These are phyloP conservation scores for Xanthoconium stramineum DNA, from an alignment of 768 basidiomycete species.

Conservation along the genomic window DNA sequence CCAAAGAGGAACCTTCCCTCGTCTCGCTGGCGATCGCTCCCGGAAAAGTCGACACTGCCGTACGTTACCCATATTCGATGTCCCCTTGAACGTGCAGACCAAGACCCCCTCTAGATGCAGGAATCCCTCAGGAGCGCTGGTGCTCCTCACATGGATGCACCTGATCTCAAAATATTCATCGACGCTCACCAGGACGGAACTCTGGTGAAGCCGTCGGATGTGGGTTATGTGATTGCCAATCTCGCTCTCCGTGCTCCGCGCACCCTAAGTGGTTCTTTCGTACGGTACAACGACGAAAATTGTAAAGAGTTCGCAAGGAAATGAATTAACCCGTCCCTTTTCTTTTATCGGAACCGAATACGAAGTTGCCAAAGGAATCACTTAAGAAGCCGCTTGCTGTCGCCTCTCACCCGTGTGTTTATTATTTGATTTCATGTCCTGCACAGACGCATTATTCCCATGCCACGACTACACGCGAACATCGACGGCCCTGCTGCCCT, in stretches of 20 bases:
- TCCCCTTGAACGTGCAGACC: background rate
- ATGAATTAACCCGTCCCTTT: conserved; percentile 10
- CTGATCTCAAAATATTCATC: conserved; percentile 57
- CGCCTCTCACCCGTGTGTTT: background rate
- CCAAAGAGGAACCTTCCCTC: conserved; percentile 77
- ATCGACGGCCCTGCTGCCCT: background rate
- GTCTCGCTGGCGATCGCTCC: conserved; percentile 78
- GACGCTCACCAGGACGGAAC: conserved; percentile 58
- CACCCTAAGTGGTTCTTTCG: conserved; percentile 68
- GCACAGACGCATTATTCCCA: conserved; percentile 2
- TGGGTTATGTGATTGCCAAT: conserved; percentile 76
- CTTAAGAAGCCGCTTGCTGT: conserved; percentile 6
- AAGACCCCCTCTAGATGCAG: conserved; percentile 62
- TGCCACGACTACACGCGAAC: conserved; percentile 12
- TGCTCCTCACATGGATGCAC: conserved; percentile 47
- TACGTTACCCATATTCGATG: conserved; percentile 34
- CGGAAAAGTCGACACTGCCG: conserved; percentile 82
- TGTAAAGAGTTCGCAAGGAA: conserved; percentile 52
- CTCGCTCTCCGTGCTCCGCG: conserved; percentile 64
- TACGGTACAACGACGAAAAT: conserved; percentile 75
- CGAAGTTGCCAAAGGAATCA: conserved; percentile 18
- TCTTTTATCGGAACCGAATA: conserved; percentile 14
- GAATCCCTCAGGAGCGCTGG: conserved; percentile 48
- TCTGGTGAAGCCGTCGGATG: conserved; percentile 71
- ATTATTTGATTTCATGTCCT: background rate